Base-by-base conservation (phyloP, 257 asterid species). In the Datura wrightii region DNA sequence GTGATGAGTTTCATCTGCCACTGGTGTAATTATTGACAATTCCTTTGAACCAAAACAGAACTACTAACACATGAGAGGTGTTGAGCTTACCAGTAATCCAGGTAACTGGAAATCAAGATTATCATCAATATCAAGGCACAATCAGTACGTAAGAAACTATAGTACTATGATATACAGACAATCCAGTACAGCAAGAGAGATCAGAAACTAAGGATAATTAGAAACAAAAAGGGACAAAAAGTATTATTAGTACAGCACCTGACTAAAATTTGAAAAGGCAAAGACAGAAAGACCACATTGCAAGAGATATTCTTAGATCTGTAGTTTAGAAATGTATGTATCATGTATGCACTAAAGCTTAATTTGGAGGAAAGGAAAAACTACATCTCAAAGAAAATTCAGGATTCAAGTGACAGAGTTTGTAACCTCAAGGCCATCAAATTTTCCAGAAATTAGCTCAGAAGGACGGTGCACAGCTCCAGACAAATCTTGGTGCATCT, bases 351-450 rank as follows among this genome's bases (percentile, higher is more conserved):
- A 48, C 58, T 24, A 5, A n/a, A 74, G 80, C 59, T 74, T 24
- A 48, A 82, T 65, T 36, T 48, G 31, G 50, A 50, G 48, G 37
- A 48, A 82, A 46, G 14, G 69, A 18, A 8, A 50, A 59, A 74
- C 4, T 44, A 10, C 4, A 0, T 11, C 42, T 74, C 4, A 0
- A 48, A 74, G 44, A 18, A 39, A 41, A 70, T 70, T 41, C 79
- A 70, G 79, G 34, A 69, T 15, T 69, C 52, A 69, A 69, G 11
- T 39, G 8, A 67, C 65, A 24, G 56, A 5, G 52, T 85, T 58
- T 67, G 58, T 84, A 65, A 97, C 99, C 99, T 94, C 90, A 85
- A 97, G 86, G 84, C 98, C 99, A 80, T 89, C 92, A 92, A 93
- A 95, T 89, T 93, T 92, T 84, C 98, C 99, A 13, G 85, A 86